Evolutionary conservation across 2,329 filamentous ascomycete genomes (phyloP).

Genomic region (Chalaropsis ovoidea): DNA sequence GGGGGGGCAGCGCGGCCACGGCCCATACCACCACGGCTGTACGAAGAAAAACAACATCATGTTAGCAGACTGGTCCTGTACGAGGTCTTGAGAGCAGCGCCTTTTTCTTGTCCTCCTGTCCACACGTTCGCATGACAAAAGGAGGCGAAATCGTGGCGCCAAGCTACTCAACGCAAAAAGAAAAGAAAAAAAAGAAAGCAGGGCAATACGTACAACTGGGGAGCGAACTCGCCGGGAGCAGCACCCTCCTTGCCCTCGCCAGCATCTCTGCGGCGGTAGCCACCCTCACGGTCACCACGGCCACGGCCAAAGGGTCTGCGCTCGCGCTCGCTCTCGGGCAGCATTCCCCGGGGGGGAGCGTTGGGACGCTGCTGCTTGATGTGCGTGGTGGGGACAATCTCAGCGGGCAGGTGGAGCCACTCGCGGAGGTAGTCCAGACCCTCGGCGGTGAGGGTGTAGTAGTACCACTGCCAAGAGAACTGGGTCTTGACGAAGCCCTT

Average conservation of each 20-base stretch:
- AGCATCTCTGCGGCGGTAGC: slow-evolving; percentile 83
- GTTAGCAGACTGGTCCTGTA: neutral
- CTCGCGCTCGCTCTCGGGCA: slow-evolving; percentile 76
- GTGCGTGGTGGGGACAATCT: slow-evolving; percentile 99
- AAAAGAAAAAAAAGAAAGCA: slow-evolving; percentile 24
- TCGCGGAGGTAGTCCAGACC: slow-evolving; percentile 99
- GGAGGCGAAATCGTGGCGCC: neutral
- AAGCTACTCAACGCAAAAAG: too few species aligned
- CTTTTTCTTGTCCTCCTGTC: neutral
- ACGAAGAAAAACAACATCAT: slow-evolving; percentile 21
- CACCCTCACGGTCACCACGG: slow-evolving; percentile 70
- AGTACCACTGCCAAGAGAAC: slow-evolving; percentile 99
- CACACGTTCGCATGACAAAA: neutral
- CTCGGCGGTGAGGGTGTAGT: slow-evolving; percentile 99
- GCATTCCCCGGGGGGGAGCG: slow-evolving; percentile 96
- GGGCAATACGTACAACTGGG: slow-evolving; percentile 60
- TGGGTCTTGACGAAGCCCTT: slow-evolving; percentile 99
- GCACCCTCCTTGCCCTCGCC: slow-evolving; percentile 82
- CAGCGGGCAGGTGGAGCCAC: slow-evolving; percentile 98
- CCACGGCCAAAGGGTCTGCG: slow-evolving; percentile 75
- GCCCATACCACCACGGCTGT: slow-evolving; percentile 74
- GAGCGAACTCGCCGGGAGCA: slow-evolving; percentile 84
- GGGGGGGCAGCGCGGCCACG: slow-evolving; percentile 74
- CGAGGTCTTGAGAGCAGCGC: too few species aligned
- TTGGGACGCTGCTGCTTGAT: slow-evolving; percentile 99